Percentiles rank a stretch among this genome's conserved stretches.
phyloP scores from a whole-genome alignment of 352 stramenopile species.

The Pythium brachiatum region DNA sequence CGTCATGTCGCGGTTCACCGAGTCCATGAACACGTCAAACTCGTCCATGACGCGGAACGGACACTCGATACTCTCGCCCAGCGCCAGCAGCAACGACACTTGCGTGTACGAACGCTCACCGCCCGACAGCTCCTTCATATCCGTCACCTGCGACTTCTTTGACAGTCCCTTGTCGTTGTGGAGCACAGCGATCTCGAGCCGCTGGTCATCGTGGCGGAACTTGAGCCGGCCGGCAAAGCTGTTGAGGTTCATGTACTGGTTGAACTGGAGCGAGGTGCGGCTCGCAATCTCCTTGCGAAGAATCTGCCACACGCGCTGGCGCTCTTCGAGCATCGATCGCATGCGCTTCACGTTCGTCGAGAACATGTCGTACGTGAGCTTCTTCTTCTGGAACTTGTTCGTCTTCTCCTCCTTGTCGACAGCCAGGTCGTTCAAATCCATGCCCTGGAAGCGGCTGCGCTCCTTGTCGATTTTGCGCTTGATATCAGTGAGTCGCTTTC shows the following conservation, averaged over 20 bases:
- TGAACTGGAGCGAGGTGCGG: constrained; percentile 79
- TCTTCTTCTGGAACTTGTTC: constrained; percentile 69
- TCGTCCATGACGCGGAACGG: constrained; percentile 98
- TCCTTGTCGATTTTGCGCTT: constrained; percentile 76
- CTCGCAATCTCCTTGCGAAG: constrained; percentile 77
- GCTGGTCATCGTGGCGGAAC: constrained; percentile 46
- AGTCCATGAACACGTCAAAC: constrained; percentile 99
- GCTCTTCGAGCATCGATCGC: constrained; percentile 70
- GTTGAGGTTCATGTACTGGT: constrained; percentile 82
- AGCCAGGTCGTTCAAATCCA: constrained; percentile 75
- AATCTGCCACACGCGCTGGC: constrained; percentile 71
- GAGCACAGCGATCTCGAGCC: constrained; percentile 75
- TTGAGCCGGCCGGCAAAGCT: constrained; percentile 85
- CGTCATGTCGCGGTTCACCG: constrained; percentile 94
- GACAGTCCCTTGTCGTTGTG: constrained; percentile 75
- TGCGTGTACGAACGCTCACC: constrained; percentile 97
- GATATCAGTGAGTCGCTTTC: constrained; percentile 75
- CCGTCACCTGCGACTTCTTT: constrained; percentile 85
- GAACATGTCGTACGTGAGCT: constrained; percentile 59
- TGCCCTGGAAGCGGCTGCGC: constrained; percentile 72
- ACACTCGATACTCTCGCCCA: constrained; percentile 89
- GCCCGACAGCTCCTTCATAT: constrained; percentile 97
- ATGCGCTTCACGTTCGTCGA: constrained; percentile 59
- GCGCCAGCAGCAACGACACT: constrained; percentile 94
- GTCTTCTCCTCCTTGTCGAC: constrained; percentile 74